Evolutionary conservation across 352 stramenopile species (phyloP), one percentile per base, ranked within the genome.

Genomic region (Pilasporangium apinafurcum): DNA sequence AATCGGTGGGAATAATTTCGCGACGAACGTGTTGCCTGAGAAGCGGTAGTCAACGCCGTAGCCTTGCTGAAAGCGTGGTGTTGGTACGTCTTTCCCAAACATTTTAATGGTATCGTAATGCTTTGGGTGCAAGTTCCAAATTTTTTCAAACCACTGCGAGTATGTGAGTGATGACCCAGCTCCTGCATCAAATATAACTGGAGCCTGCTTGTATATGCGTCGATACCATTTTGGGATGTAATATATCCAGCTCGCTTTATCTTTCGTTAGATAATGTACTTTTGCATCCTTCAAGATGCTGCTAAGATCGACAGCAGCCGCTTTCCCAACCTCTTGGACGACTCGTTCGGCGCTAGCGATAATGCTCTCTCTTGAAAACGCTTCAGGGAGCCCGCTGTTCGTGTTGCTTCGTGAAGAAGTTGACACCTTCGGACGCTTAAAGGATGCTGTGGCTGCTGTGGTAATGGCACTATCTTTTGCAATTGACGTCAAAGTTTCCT

Each of bases 61-160:
- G 28, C 69, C 53, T 50, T 86, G 67, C 43, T 87, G 83, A 37
- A 71, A 92, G 17, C 80, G 62, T 26, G 76, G 83, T 38, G 85
- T 70, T 28, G 58, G 57, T 8, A 65, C 56, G 14, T 59, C 49
- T 47, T 77, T 85, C 21, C 72, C 74, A 53, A 86, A 90, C 44
- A 91, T 59, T 56, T 79, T 75, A 27, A 94, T 78, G 6, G 59
- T 70, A 38, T 86, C 71, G 16, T 69, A 47, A 8, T 84, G 40
- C 22, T 50, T 33, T 18, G 83, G 83, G 35, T 92, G 83, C 7
- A 69, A 45, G 3, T 68, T 44, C 79, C 81, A 95, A 8, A 85
- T 49, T 5, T 49, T 35, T 3, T 66, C 38, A 38, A 89, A 34
- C 47, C 47, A 54, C 12, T 27, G 9, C 1, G 25, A 18, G 21